A percentile compares a stretch with the other conserved stretches of the same genome.
These are phyloP conservation scores for Spathaspora jeffriesii DNA, from an alignment of 1,139 yeast genomes.

Conservation along the genomic window DNA sequence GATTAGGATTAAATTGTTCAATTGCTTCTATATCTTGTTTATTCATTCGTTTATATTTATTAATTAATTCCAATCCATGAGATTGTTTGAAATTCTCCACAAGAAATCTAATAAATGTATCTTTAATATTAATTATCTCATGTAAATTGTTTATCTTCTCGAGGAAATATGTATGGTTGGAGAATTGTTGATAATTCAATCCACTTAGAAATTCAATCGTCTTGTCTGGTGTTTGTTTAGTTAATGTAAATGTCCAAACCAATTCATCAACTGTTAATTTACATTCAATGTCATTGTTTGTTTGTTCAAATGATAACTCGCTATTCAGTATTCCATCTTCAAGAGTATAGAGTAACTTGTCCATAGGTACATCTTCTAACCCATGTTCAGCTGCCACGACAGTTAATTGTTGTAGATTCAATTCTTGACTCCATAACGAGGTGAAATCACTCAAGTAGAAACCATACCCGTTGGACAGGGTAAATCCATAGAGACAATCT, in stretches of 20 bases:
- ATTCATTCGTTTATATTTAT: conserved; percentile 25
- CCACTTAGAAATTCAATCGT: conserved; percentile 19
- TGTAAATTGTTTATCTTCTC: conserved; percentile 23
- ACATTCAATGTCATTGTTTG: conserved; percentile 2
- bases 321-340: conserved; percentile 1
- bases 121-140: conserved; percentile 27
- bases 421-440: conserved; percentile 27
- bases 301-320: conserved; percentile 1
- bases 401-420: conserved; percentile 16
- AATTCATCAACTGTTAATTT: conserved; percentile 9
- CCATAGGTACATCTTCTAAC: conserved; percentile 14
- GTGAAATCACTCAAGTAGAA: conserved; percentile 28
- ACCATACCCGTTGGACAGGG: conserved; percentile 16
- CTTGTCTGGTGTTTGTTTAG: conserved; percentile 8
- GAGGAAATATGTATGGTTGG: conserved; percentile 21
- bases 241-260: conserved; percentile 25
- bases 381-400: conserved; percentile 22
- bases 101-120: conserved; percentile 33
- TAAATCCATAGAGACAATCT: conserved; percentile 15
- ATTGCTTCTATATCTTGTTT: conserved; percentile 13
- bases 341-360: neutral
- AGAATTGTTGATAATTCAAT: conserved; percentile 25
- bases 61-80: conserved; percentile 35
- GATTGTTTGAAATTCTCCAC: conserved; percentile 37
- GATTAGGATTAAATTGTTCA: conserved; percentile 15